Percentiles rank a stretch among this genome's conserved stretches.
phyloP scores from a whole-genome alignment of 306 rosid genomes.

The Canavalia gladiata region DNA sequence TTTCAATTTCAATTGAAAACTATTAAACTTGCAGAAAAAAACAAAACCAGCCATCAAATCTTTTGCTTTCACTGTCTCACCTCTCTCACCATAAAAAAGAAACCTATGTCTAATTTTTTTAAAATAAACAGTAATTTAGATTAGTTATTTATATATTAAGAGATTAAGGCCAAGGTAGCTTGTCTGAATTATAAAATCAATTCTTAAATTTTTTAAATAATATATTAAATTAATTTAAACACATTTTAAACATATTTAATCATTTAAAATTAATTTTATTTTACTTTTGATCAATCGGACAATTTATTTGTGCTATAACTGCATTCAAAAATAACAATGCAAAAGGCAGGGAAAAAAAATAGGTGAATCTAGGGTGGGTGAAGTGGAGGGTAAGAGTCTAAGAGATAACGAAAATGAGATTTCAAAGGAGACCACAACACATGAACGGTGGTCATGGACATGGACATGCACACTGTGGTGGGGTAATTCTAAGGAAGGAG shows the following conservation, averaged over 20 bases:
- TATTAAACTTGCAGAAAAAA: slow-evolving; percentile 26
- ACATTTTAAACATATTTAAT: no score
- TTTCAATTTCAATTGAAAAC: slow-evolving; percentile 38
- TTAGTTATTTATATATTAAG: neutral
- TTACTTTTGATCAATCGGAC: no score
- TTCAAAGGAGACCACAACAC: slow-evolving; percentile 46
- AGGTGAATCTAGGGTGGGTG: slow-evolving; percentile 40
- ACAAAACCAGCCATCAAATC: slow-evolving; percentile 46
- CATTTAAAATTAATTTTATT: no score
- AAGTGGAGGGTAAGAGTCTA: slow-evolving; percentile 10
- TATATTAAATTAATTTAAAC: no score
- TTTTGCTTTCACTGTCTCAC: slow-evolving; percentile 29
- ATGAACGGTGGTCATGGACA: slow-evolving; percentile 45
- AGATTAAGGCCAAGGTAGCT: no score
- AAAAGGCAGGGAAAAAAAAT: neutral
- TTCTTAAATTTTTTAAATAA: no score
- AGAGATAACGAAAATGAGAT: slow-evolving; percentile 48
- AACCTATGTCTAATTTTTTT: slow-evolving; percentile 1
- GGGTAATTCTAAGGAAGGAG: slow-evolving; percentile 42
- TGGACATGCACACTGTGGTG: slow-evolving; percentile 48
- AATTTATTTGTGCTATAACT: no score
- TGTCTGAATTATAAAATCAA: no score
- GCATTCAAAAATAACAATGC: neutral
- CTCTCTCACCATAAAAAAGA: slow-evolving; percentile 3
- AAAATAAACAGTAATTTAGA: neutral